Evolutionary conservation across 1,284 basidiomycete genomes (phyloP).

Genomic region (Sanguinoderma infundibulare): DNA sequence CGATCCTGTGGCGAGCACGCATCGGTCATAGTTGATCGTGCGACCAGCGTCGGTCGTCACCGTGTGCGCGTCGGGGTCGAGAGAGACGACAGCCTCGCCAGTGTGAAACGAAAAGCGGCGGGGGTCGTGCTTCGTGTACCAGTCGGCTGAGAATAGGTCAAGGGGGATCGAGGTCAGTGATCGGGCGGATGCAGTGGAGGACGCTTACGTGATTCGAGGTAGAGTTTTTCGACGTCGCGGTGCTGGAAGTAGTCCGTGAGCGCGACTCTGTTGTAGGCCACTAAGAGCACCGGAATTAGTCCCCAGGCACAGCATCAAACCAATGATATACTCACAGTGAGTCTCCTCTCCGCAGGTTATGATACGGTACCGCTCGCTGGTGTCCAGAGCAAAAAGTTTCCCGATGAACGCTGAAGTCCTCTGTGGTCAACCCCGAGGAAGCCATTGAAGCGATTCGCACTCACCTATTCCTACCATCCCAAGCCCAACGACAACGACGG

Average conservation of each 20-base stretch:
- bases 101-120: conserved; percentile 57
- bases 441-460: conserved; percentile 13
- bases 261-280: conserved; percentile 57
- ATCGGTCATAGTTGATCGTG: conserved; percentile 60
- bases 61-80: conserved; percentile 49
- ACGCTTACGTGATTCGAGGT: conserved; percentile 59
- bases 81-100: conserved; percentile 55
- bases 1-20: conserved; percentile 76
- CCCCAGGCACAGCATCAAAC: not conserved
- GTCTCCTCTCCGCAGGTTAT: conserved; percentile 67
- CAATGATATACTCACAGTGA: conserved; percentile 30
- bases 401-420: conserved; percentile 58
- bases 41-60: conserved; percentile 54
- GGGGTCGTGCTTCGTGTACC: conserved; percentile 65
- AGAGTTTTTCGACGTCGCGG: conserved; percentile 66
- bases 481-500: conserved; percentile 61
- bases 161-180: not conserved
- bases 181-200: not conserved
- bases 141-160: conserved; percentile 39
- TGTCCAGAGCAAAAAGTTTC: conserved; percentile 64
- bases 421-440: not conserved
- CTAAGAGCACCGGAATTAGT: conserved; percentile 11
- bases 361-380: conserved; percentile 51
- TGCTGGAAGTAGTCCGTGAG: conserved; percentile 71
- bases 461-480: conserved; percentile 74